phyloP scores from a whole-genome alignment of 805 yeast species.

The Clavispora asparagi region DNA sequence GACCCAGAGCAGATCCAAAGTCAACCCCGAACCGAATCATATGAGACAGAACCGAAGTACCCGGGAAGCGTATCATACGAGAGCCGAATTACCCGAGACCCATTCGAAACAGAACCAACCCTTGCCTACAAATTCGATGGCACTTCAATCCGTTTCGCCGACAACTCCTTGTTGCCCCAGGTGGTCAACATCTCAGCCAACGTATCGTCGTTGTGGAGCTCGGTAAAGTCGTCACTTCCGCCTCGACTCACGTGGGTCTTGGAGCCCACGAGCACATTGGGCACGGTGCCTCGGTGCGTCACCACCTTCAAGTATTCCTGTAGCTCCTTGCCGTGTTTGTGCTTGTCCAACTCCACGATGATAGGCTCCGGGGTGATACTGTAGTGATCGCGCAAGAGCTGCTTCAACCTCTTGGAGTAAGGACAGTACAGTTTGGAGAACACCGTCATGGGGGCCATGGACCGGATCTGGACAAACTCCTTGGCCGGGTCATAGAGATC shows the following conservation, averaged over 20 bases:
- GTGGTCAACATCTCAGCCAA: slow-evolving; percentile 46
- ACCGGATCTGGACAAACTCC: slow-evolving; percentile 49
- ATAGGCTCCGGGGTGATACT: slow-evolving; percentile 65
- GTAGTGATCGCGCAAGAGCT: slow-evolving; percentile 57
- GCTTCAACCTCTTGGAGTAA: slow-evolving; percentile 66
- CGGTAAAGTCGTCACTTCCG: slow-evolving; percentile 78
- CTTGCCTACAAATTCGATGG: slow-evolving; percentile 45
- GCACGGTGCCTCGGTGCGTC: slow-evolving; percentile 13
- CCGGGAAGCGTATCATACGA: no score
- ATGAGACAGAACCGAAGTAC: no score
- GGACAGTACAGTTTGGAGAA: slow-evolving; percentile 65
- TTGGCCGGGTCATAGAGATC: slow-evolving; percentile 29
- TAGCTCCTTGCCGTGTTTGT: slow-evolving; percentile 66
- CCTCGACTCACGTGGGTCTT: slow-evolving; percentile 54
- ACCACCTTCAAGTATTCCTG: slow-evolving; percentile 60
- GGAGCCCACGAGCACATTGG: slow-evolving; percentile 14
- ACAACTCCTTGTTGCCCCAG: slow-evolving; percentile 60
- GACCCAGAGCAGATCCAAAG: no score
- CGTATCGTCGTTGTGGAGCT: slow-evolving; percentile 52
- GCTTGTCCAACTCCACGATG: slow-evolving; percentile 79
- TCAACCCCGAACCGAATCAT: no score
- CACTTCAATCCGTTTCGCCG: slow-evolving; percentile 45
- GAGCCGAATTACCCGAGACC: no score
- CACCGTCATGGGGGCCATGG: slow-evolving; percentile 60
- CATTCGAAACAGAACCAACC: no score